Percentiles rank a stretch among this genome's conserved stretches.
Evolutionary conservation across 202 grass and related monocot genomes (phyloP).

Genomic region (Bolboschoenoplectus hybrid): DNA sequence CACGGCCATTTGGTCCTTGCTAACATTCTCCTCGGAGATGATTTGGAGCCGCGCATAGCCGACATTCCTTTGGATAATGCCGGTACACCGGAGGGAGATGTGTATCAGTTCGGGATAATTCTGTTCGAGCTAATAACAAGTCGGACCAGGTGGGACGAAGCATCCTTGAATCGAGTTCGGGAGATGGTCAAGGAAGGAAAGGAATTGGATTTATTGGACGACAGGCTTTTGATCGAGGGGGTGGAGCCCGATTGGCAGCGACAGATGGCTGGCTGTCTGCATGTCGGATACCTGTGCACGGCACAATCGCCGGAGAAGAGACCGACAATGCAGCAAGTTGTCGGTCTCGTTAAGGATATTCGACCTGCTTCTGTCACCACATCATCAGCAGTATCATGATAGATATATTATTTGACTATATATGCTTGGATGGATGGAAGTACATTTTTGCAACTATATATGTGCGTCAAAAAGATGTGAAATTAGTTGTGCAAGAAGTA

Average conservation of each 20-base stretch:
- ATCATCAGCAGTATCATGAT: constrained; percentile 36
- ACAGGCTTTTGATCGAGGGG: constrained; percentile 39
- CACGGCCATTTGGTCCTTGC: constrained; percentile 74
- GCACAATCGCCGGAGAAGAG: constrained; percentile 73
- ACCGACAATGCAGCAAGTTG: constrained; percentile 92
- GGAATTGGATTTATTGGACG: constrained; percentile 66
- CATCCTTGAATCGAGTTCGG: constrained; percentile 57
- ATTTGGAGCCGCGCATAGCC: constrained; percentile 71
- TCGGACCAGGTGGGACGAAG: constrained; percentile 61
- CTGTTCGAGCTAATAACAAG: constrained; percentile 86
- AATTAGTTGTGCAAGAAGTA: background rate
- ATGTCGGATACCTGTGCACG: constrained; percentile 80
- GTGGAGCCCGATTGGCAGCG: constrained; percentile 43
- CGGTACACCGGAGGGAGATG: constrained; percentile 53
- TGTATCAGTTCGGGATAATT: constrained; percentile 70
- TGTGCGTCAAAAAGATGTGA: background rate
- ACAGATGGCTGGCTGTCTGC: constrained; percentile 74
- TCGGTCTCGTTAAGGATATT: constrained; percentile 88
- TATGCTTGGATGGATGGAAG: background rate
- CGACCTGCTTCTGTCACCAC: constrained; percentile 26
- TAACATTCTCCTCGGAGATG: constrained; percentile 77
- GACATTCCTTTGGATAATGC: constrained; percentile 19
- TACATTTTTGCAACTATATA: constrained; percentile 14
- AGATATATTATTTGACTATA: constrained; percentile 24
- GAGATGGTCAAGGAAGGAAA: constrained; percentile 56